Evolutionary conservation across 306 rosid genomes (phyloP), one percentile per base, ranked within the genome.

Genomic region (Cyclanthera cordifolia): DNA sequence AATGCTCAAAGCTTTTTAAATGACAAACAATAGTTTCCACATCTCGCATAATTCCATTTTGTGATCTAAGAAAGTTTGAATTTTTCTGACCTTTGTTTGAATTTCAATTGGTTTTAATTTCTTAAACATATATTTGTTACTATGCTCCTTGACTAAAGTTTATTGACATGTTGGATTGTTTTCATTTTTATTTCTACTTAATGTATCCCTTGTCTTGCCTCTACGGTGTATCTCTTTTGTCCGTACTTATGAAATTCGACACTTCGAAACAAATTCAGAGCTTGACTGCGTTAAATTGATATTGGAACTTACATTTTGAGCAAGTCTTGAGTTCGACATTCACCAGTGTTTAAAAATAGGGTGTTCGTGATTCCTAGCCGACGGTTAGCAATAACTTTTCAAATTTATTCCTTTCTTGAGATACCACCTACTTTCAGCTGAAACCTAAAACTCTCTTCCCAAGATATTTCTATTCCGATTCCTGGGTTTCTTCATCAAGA

Each of bases 321-420:
- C 6, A 12, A 14, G 32, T 41, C 17, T 34, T 63, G 12, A 3
- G 69, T 63, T 20, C 8, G 15, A 45, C 53, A 24, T 23, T 65
- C 20, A 20, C 70, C 13, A 21, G 25, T 30, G 41, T 17, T 45
- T 10, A 43, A 65, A 1, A 65, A 39, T 63, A 20, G 69, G 51
- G 14, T 9, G 8, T 39, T 24, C 19, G 0, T 13, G 14, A 13
- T 43, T 65, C 21, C 53, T 45, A 12, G 53, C 21, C 4, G 70
- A 65, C 16, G 8, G 24, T 24, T 46, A 23, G 41, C 25, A 41
- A 45, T 15, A 66, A 66, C 70, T 46, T 66, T 15, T 24, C 54
- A 46, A 13, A 12, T 46, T 66, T 66, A 46, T 66, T 46, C 55
- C 71, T 66, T 66, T 45, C 71, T 66, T 25, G 24, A 16, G 24